These are phyloP conservation scores for Rhizopogon vesiculosus DNA, from an alignment of 768 basidiomycete genomes.

Conservation along the genomic window DNA sequence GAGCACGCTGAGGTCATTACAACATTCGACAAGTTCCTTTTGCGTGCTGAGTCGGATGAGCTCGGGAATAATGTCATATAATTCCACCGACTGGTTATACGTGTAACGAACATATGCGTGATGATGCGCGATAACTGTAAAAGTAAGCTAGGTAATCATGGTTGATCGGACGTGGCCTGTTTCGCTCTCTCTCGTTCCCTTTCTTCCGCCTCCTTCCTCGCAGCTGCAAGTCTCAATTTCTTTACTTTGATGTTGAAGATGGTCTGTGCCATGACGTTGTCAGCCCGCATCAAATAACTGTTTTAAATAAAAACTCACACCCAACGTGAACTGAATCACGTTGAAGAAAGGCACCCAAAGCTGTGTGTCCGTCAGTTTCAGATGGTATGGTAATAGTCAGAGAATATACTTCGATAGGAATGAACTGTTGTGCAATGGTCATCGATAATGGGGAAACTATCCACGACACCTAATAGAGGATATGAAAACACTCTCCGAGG, in stretches of 20 bases:
- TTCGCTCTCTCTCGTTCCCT: constrained; percentile 28
- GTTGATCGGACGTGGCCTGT: constrained; percentile 6
- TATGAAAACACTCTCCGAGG: background rate
- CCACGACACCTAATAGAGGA: constrained; percentile 62
- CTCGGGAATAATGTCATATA: too few species aligned
- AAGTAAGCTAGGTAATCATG: constrained; percentile 13
- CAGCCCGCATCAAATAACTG: background rate
- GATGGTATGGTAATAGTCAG: background rate
- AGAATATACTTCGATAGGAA: constrained; percentile 63
- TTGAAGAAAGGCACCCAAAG: constrained; percentile 91
- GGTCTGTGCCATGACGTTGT: constrained; percentile 37
- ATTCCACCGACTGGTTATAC: constrained; percentile 3
- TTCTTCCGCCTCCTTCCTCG: constrained; percentile 42
- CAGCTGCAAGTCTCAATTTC: constrained; percentile 49
- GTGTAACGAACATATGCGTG: constrained; percentile 4
- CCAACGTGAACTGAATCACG: constrained; percentile 66
- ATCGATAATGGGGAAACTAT: constrained; percentile 71
- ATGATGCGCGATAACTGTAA: background rate
- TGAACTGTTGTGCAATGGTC: constrained; percentile 71
- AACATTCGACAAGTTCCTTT: too few species aligned
- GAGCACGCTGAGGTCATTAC: too few species aligned
- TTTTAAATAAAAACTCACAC: constrained; percentile 41
- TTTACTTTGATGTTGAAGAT: constrained; percentile 74
- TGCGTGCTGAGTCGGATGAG: too few species aligned
- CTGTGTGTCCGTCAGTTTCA: constrained; percentile 29